These are phyloP conservation scores for Trichophyton rubrum DNA, from an alignment of 2,329 filamentous ascomycete genomes.

Conservation along the genomic window DNA sequence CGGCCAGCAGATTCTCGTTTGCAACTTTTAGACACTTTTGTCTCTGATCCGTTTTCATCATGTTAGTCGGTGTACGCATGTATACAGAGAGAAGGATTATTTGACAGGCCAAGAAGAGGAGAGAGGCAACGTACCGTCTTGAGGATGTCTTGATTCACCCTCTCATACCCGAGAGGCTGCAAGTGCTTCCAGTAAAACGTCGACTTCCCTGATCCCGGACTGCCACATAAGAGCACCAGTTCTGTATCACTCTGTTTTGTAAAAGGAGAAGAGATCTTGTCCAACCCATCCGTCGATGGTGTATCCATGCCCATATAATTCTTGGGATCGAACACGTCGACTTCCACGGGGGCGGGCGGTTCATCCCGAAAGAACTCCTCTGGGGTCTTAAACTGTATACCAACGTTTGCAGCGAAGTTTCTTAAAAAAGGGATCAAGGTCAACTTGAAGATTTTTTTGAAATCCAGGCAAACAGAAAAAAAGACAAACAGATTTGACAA, in stretches of 20 bases:
- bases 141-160: slow-evolving; percentile 81
- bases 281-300: slow-evolving; percentile 18
- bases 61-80: neutral
- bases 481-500: neutral
- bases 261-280: slow-evolving; percentile 21
- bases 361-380: slow-evolving; percentile 81
- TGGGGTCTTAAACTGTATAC: slow-evolving; percentile 68
- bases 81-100: neutral
- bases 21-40: slow-evolving; percentile 60
- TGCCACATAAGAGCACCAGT: slow-evolving; percentile 74
- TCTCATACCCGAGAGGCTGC: slow-evolving; percentile 63
- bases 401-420: slow-evolving; percentile 75
- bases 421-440: slow-evolving; percentile 27
- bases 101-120: neutral
- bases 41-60: slow-evolving; percentile 29
- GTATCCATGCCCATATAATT: slow-evolving; percentile 38
- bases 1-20: slow-evolving; percentile 49
- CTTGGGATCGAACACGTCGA: slow-evolving; percentile 60
- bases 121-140: slow-evolving; percentile 47
- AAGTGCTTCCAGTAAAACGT: slow-evolving; percentile 75
- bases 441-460: neutral
- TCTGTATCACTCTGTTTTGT: slow-evolving; percentile 56
- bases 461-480: neutral
- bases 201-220: slow-evolving; percentile 82
- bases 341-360: slow-evolving; percentile 43